phyloP scores from a whole-genome alignment of 768 basidiomycete genomes.

The Termitomyces eurrhizus region DNA sequence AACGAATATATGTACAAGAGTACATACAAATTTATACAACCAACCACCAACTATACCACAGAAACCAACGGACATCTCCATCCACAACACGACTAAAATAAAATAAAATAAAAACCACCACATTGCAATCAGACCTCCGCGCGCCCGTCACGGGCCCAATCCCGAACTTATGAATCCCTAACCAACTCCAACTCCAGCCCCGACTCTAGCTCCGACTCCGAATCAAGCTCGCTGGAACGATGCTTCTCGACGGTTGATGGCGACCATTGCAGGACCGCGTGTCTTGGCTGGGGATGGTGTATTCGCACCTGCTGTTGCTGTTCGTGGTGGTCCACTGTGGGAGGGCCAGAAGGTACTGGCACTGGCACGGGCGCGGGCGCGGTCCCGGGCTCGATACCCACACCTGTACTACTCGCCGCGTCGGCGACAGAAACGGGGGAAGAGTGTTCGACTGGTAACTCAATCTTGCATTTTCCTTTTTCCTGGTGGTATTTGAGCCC shows the following conservation, averaged over 20 bases:
- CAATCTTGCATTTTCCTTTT: conserved; percentile 59
- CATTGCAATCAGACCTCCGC: too few species aligned
- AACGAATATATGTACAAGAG: too few species aligned
- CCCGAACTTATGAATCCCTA: not conserved
- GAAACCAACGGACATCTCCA: too few species aligned
- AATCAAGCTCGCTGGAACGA: not conserved
- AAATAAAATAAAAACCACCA: too few species aligned
- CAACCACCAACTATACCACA: too few species aligned
- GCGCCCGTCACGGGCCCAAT: too few species aligned
- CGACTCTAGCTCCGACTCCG: not conserved
- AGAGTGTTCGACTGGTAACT: conserved; percentile 9
- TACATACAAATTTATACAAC: too few species aligned
- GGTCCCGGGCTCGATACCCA: too few species aligned
- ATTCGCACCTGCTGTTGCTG: not conserved
- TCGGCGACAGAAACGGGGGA: not conserved
- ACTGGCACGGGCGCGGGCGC: not conserved
- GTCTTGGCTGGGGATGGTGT: not conserved
- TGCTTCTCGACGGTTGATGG: not conserved
- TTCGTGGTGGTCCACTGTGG: not conserved
- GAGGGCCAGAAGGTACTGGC: not conserved
- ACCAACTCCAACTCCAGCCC: too few species aligned
- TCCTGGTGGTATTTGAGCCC: conserved; percentile 66
- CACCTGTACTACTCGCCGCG: not conserved
- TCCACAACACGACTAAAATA: too few species aligned
- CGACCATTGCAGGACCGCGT: not conserved